Conservation (phyloP, 176 grass and related monocot genomes). For the Rhynchospora breviuscula region DNA sequence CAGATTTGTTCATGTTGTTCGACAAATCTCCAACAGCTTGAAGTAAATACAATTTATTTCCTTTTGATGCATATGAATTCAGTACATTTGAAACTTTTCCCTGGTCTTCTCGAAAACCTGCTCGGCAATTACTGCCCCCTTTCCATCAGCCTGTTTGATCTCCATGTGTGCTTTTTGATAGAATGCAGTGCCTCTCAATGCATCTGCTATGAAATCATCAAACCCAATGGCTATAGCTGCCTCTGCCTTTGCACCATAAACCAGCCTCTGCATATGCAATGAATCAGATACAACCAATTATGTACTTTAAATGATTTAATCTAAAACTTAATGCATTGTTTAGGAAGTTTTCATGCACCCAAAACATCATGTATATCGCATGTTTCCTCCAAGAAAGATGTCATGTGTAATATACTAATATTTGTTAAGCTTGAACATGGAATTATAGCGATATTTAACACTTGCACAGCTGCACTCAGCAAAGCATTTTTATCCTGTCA, state of each 20-base stretch:
- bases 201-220: constrained; percentile 97
- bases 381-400: not conserved
- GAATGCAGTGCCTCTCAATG: constrained; percentile 69
- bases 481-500: not conserved
- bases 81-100: constrained; percentile 94
- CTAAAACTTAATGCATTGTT: not conserved
- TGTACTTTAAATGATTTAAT: not conserved
- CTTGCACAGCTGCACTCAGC: not conserved
- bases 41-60: not conserved
- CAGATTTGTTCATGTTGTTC: constrained; percentile 24
- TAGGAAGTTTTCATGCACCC: not conserved
- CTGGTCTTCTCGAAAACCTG: constrained; percentile 94
- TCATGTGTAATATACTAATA: not conserved
- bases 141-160: constrained; percentile 82
- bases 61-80: constrained; percentile 13
- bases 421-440: not conserved
- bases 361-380: not conserved
- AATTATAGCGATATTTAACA: not conserved
- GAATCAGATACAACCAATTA: constrained; percentile 15
- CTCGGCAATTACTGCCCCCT: constrained; percentile 81
- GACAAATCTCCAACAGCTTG: constrained; percentile 9
- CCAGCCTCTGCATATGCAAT: constrained; percentile 57
- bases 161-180: constrained; percentile 93
- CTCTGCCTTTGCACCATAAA: constrained; percentile 93
- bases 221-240: constrained; percentile 94